Evolutionary conservation across 2,329 filamentous ascomycete species (phyloP), one percentile per base, ranked within the genome.

Genomic region (Penicillium sclerotigenum): DNA sequence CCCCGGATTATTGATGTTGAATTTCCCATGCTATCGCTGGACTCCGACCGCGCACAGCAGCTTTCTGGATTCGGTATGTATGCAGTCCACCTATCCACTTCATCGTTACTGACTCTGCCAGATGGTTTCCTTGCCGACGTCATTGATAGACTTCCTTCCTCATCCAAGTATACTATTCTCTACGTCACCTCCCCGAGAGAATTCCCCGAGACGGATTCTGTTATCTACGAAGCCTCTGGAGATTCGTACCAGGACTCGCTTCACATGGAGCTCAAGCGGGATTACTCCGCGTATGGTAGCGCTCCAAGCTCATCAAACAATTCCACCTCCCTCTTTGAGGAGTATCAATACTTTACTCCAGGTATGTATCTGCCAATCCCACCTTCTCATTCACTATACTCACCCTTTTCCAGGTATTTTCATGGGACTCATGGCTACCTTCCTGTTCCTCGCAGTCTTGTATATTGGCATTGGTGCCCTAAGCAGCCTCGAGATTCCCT

Each of bases 321-420:
- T 28, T 72, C 71, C 37, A 68, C 68, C 34, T 75, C 78, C 26
- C 61, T 80, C 41, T 97, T 99, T 67, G 89, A 95, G 75, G 91
- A 89, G 73, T 99, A 99, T 74, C 89, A 96, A 72, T 97, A 92
- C 78, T 88, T 99, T 65, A 93, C 88, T 11, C 90, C 91, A 68
- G 90, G 90, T 93, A 77, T 66, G 82, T 78, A 20, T 33, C 31
- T 9, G 11, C 18, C 22, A 3, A 31, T 34, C 3, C 5, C 5
- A 16, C 22, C 5, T 47, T 14, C 41, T 13, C 11, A 16, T 20
- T 20, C 57, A 62, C 40, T 62, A 42, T 50, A 24, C 43, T 62
- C 36, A 60, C 51, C 10, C 13, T 22, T 26, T 18, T 6, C 20
- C 56, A 94, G 92, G 89, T 54, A 85, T 97, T 61, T 97, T 97